Conservation (phyloP, 192 early-diverging fungal species). For the Pecoramyces ruminantium region DNA sequence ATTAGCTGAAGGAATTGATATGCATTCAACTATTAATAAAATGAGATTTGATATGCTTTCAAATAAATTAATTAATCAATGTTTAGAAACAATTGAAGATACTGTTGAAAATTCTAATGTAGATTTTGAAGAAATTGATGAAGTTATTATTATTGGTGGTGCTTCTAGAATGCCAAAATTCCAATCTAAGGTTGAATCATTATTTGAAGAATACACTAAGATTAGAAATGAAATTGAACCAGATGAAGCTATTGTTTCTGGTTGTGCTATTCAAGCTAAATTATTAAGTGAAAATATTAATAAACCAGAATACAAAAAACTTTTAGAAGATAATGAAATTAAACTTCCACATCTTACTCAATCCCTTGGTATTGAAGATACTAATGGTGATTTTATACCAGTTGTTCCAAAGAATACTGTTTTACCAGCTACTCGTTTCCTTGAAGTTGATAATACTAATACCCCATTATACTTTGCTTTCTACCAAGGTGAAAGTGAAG, state of each 20-base stretch:
- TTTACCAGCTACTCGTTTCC: constrained; percentile 60
- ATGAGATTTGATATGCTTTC: constrained; percentile 82
- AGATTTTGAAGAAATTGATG: constrained; percentile 56
- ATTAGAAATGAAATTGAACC: constrained; percentile 72
- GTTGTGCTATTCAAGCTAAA: constrained; percentile 77
- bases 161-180: constrained; percentile 72
- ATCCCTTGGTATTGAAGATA: constrained; percentile 56
- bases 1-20: constrained; percentile 79
- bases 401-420: constrained; percentile 71
- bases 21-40: constrained; percentile 63
- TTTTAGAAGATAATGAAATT: constrained; percentile 34
- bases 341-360: constrained; percentile 48
- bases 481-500: constrained; percentile 55
- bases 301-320: constrained; percentile 17
- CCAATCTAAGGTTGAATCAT: constrained; percentile 47
- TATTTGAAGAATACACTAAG: constrained; percentile 49
- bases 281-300: constrained; percentile 34
- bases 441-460: constrained; percentile 48
- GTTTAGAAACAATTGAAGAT: constrained; percentile 43
- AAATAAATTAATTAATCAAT: constrained; percentile 52
- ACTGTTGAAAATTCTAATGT: constrained; percentile 51
- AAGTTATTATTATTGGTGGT: constrained; percentile 83
- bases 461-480: constrained; percentile 62
- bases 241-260: constrained; percentile 81
- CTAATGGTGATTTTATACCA: constrained; percentile 53